phyloP scores from a whole-genome alignment of 495 filamentous ascomycete genomes.

The Neurospora tetrasperma region DNA sequence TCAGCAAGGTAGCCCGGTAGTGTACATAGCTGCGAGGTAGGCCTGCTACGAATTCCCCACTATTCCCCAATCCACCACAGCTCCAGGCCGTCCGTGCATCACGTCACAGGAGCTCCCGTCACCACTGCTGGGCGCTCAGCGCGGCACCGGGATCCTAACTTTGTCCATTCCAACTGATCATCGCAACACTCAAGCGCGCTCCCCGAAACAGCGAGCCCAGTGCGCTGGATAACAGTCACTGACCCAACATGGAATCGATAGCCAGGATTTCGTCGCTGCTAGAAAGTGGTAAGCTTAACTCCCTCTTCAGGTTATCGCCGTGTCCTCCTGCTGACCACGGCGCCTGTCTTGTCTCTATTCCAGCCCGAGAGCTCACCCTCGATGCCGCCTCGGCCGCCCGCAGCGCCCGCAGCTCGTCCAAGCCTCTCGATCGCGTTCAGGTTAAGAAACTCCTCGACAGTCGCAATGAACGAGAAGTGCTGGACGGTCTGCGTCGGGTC shows the following conservation, averaged over 20 bases:
- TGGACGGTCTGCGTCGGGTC: constrained; percentile 84
- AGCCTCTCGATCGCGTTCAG: constrained; percentile 47
- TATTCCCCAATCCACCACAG: background rate
- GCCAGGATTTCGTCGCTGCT: constrained; percentile 85
- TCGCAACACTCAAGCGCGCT: background rate
- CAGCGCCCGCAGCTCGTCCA: constrained; percentile 38
- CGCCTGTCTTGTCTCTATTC: constrained; percentile 11
- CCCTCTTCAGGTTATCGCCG: background rate
- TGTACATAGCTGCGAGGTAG: no score
- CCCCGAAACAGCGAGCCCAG: background rate
- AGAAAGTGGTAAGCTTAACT: constrained; percentile 61
- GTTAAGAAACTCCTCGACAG: constrained; percentile 93
- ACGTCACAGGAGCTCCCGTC: background rate
- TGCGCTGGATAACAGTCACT: constrained; percentile 5
- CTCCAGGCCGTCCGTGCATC: background rate
- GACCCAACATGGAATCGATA: constrained; percentile 72
- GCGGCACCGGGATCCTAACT: background rate
- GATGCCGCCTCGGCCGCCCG: constrained; percentile 83
- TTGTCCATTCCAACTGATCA: background rate
- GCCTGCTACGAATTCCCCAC: background rate
- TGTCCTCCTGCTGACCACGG: constrained; percentile 9
- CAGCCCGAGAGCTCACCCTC: constrained; percentile 90
- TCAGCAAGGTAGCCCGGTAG: background rate
- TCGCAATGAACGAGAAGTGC: constrained; percentile 81
- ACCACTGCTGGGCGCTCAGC: background rate